Evolutionary conservation across 345 rosid species (phyloP).

Genomic region (Boechera stricta): DNA sequence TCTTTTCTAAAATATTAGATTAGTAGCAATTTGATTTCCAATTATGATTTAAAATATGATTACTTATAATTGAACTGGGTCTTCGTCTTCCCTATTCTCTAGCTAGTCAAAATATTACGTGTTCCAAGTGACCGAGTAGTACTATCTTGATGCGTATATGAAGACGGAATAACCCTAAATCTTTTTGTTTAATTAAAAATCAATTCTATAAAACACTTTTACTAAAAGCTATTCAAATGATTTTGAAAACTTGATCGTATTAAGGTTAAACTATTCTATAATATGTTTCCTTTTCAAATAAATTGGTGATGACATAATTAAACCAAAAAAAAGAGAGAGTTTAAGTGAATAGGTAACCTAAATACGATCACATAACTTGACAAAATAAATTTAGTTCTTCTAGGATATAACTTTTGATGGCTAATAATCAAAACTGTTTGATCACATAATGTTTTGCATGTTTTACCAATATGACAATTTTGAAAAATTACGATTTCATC

Average conservation of each 20-base stretch:
- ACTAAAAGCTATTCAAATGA: neutral
- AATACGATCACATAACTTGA: neutral
- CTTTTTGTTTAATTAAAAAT: neutral
- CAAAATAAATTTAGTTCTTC: neutral
- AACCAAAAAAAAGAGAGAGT: neutral
- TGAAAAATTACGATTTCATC: neutral
- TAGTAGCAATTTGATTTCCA: slow-evolving; percentile 26
- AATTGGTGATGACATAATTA: neutral
- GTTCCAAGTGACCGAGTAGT: slow-evolving; percentile 32
- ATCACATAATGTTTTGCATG: neutral
- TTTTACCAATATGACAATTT: neutral
- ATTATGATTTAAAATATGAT: neutral
- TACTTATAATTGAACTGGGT: slow-evolving; percentile 31
- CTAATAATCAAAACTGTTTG: neutral
- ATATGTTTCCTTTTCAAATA: neutral
- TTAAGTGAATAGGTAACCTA: slow-evolving; percentile 22
- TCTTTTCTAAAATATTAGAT: neutral
- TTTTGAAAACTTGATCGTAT: neutral
- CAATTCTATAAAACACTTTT: neutral
- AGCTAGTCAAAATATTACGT: slow-evolving; percentile 29
- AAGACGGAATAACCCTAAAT: neutral
- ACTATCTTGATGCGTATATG: neutral
- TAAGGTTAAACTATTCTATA: neutral
- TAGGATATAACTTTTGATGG: neutral
- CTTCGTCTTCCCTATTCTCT: slow-evolving; percentile 29